Evolutionary conservation across 371 early-diverging fungal genomes (phyloP), one percentile per base, ranked within the genome.

Genomic region (Rhizomucor pusillus): DNA sequence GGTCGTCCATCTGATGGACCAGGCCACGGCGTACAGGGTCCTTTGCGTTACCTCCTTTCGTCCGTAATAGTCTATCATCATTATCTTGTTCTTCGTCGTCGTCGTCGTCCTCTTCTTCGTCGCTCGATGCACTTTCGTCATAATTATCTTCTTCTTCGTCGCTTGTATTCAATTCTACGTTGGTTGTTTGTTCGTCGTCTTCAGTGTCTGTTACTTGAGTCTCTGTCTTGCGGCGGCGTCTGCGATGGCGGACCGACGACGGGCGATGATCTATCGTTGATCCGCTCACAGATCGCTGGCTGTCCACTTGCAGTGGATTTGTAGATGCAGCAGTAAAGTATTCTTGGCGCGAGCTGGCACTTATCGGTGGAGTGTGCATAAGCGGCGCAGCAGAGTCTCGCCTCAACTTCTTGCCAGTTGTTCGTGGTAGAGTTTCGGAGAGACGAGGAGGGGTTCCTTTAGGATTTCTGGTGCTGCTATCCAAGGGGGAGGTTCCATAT

Each of bases 331-430:
- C 11, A 33, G 11, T 12, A 23, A 16, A 48, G 35, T 19, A 40
- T 22, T 43, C n/a, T 22, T 51, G 46, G 25, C 29, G 52, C 33
- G 41, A n/a, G 23, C 35, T 41, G 12, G 19, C 19, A 41, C 49
- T 41, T 36, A 67, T 56, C 5, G 72, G 69, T 18, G 69, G 69
- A 34, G 69, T 62, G 46, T 63, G 61, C 40, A 77, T 67, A 41
- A 77, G 69, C 50, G 77, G 77, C 53, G 73, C 71, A 60, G 77
- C 48, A n/a, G 77, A 77, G 54, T 71, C 68, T 52, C 77, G 39
- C 57, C 75, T 59, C 18, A 36, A 50, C 51, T 50, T 51, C 29
- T 48, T 24, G n/a, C 20, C 23, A 20, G 48, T 34, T 33, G 48
- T 4, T 55, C 50, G 51, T 50, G 55, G 33, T 11, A 10, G 11